Percentiles rank a stretch among this genome's conserved stretches.
These are phyloP conservation scores for Anaeromyces robustus DNA, from an alignment of 192 early-diverging fungal species.

Conservation along the genomic window DNA sequence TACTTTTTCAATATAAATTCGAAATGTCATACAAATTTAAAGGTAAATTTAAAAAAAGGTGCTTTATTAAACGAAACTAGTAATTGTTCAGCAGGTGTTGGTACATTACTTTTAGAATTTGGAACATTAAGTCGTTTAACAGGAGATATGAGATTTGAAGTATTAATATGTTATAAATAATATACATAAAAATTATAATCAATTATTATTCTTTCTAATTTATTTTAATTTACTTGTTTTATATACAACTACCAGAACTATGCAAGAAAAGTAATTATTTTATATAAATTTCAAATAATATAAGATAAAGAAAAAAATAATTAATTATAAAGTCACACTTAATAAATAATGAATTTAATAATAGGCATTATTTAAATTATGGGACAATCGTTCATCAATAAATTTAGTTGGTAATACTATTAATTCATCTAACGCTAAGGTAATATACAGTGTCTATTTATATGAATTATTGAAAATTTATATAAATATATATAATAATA, in stretches of 20 bases:
- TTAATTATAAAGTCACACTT: no score
- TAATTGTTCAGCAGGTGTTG: conserved; percentile 67
- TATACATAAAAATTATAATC: neutral
- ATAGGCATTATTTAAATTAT: conserved; percentile 63
- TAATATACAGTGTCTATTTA: neutral
- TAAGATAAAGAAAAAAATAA: no score
- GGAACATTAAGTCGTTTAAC: conserved; percentile 75
- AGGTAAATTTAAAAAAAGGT: conserved; percentile 58
- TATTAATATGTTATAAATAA: conserved; percentile 5
- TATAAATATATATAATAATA: no score
- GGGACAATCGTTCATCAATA: conserved; percentile 54
- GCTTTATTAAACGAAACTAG: conserved; percentile 54
- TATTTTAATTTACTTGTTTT: no score
- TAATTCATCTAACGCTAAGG: conserved; percentile 6
- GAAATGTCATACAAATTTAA: no score
- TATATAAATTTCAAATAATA: no score
- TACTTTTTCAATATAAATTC: no score
- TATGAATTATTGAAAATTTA: no score
- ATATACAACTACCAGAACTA: neutral
- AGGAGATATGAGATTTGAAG: conserved; percentile 62
- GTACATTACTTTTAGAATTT: conserved; percentile 84
- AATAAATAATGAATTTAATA: neutral
- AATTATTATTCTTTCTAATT: neutral
- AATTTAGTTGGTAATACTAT: conserved; percentile 76
- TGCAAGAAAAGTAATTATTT: conserved; percentile 1